A percentile compares a stretch with the other conserved stretches of the same genome.
Evolutionary conservation across 1,284 basidiomycete genomes (phyloP).

Genomic region (Leccinum brunneo-olivaceum): DNA sequence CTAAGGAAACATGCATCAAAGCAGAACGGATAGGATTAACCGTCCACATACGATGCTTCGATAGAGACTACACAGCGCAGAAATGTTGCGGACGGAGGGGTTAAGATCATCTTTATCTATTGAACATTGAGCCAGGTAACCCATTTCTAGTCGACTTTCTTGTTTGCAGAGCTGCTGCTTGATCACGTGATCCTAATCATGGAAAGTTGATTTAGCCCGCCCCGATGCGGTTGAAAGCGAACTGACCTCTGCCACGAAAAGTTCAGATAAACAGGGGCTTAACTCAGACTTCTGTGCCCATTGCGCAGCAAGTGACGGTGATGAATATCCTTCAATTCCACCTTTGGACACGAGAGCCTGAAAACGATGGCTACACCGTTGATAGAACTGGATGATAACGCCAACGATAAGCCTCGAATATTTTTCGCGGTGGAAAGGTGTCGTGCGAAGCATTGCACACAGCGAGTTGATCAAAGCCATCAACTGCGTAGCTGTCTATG

Average conservation of each 20-base stretch:
- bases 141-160: conserved; percentile 72
- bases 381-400: conserved; percentile 96
- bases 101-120: conserved; percentile 70
- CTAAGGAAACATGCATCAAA: conserved; percentile 36
- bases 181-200: conserved; percentile 36
- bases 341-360: conserved; percentile 60
- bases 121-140: conserved; percentile 46
- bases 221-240: conserved; percentile 2
- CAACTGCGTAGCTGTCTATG: conserved; percentile 74
- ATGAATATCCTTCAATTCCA: conserved; percentile 34
- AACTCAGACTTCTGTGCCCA: conserved; percentile 87
- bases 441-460: conserved; percentile 86
- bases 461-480: conserved; percentile 90
- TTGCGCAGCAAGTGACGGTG: conserved; percentile 64
- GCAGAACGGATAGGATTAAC: background rate
- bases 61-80: conserved; percentile 76
- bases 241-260: conserved; percentile 40
- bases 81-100: conserved; percentile 67
- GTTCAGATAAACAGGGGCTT: conserved; percentile 61
- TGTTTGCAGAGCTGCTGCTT: conserved; percentile 58
- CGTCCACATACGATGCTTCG: conserved; percentile 70
- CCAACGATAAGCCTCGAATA: conserved; percentile 91
- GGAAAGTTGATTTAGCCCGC: conserved; percentile 1
- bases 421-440: conserved; percentile 94
- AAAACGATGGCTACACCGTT: conserved; percentile 86